phyloP scores from a whole-genome alignment of 2,329 filamentous ascomycete species.

The Plectosphaerella cucumerina region DNA sequence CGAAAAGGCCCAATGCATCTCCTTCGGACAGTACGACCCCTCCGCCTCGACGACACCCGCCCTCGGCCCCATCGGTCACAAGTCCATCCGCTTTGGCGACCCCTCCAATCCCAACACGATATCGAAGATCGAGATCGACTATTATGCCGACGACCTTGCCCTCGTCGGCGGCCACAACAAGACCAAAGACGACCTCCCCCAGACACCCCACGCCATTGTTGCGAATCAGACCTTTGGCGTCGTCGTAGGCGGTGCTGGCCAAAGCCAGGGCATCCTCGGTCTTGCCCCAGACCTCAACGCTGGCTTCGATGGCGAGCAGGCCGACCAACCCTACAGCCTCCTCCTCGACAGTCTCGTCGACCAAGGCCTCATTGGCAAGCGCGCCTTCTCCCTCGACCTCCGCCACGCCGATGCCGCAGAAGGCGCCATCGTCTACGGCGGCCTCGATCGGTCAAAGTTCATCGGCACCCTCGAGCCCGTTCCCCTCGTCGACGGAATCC shows the following conservation, averaged over 20 bases:
- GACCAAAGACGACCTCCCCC: background rate
- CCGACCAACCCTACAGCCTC: constrained; percentile 42
- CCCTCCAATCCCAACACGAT: constrained; percentile 25
- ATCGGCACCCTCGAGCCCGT: constrained; percentile 38
- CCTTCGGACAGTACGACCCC: constrained; percentile 41
- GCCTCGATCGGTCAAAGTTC: constrained; percentile 48
- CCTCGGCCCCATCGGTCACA: constrained; percentile 28
- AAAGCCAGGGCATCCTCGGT: constrained; percentile 48
- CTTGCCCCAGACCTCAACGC: constrained; percentile 37
- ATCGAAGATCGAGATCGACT: constrained; percentile 36
- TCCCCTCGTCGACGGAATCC: constrained; percentile 33
- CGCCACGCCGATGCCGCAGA: constrained; percentile 35
- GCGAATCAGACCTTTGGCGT: constrained; percentile 47
- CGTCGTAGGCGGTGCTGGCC: constrained; percentile 37
- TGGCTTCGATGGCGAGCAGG: constrained; percentile 26
- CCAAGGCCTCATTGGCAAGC: constrained; percentile 43
- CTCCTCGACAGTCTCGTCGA: constrained; percentile 45
- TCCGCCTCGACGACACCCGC: constrained; percentile 32
- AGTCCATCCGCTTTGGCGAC: constrained; percentile 36
- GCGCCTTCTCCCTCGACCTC: constrained; percentile 47
- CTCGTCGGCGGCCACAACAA: constrained; percentile 32
- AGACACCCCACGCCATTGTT: constrained; percentile 16
- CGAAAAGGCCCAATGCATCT: constrained; percentile 30
- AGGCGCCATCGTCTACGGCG: constrained; percentile 50
- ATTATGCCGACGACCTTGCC: constrained; percentile 40